These are phyloP conservation scores for Acanthamoeba castellanii DNA, from an alignment of 208 protist genomes.

Conservation along the genomic window DNA sequence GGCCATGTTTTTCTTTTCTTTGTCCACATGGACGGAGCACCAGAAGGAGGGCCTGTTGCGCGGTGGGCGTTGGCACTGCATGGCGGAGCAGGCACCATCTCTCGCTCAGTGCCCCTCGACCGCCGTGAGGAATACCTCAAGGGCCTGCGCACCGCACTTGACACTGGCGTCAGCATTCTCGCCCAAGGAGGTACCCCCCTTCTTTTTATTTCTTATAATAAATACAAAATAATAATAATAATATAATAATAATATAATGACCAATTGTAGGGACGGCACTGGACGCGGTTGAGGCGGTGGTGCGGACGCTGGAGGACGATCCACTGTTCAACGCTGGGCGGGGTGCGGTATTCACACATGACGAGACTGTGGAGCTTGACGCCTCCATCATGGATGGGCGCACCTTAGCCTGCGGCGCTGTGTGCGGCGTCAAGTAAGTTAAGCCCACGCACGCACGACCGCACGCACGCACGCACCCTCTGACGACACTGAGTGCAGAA, in stretches of 20 bases:
- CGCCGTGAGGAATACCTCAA: constrained; percentile 9
- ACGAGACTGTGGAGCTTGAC: constrained; percentile 79
- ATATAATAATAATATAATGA: not conserved
- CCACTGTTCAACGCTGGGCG: constrained; percentile 82
- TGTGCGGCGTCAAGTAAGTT: constrained; percentile 10
- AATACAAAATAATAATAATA: not conserved
- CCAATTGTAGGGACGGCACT: not conserved
- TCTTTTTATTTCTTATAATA: not conserved
- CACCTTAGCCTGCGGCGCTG: constrained; percentile 11
- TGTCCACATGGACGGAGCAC: no score
- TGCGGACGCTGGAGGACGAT: constrained; percentile 77
- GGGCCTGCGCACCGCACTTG: constrained; percentile 43
- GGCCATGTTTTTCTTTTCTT: no score
- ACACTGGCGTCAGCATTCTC: not conserved
- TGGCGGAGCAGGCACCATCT: constrained; percentile 80
- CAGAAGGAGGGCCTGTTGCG: no score
- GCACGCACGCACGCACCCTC: not conserved
- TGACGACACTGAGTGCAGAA: not conserved
- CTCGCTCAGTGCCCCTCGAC: constrained; percentile 14
- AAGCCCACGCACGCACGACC: no score
- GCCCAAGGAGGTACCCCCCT: constrained; percentile 42
- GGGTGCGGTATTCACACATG: constrained; percentile 80
- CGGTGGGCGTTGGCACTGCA: constrained; percentile 76
- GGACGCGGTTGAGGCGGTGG: constrained; percentile 76
- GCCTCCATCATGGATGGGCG: constrained; percentile 82